Evolutionary conservation across 202 grass and related monocot genomes (phyloP).

Genomic region (Panicum hallii): DNA sequence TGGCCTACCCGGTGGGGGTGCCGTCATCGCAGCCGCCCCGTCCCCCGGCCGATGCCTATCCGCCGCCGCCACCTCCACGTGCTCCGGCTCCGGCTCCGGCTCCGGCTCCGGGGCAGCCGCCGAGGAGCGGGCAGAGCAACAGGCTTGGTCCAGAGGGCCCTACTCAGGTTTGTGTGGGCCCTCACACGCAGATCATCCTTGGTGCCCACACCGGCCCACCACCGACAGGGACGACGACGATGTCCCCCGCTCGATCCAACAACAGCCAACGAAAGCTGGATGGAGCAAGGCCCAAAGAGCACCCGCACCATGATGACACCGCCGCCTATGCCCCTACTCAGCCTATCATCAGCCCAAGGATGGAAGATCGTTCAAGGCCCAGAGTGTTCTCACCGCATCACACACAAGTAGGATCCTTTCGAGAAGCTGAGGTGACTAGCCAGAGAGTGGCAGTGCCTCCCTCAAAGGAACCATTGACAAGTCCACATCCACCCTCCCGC

Average conservation of each 20-base stretch:
- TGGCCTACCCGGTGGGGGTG: slow-evolving; percentile 1
- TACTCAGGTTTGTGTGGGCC: neutral
- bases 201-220: too few species aligned
- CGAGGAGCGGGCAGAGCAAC: slow-evolving; percentile 2
- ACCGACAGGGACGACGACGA: neutral
- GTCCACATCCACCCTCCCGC: neutral
- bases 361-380: neutral
- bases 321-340: neutral
- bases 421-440: too few species aligned
- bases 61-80: neutral
- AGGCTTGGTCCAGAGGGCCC: neutral
- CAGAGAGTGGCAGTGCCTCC: neutral
- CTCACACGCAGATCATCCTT: slow-evolving; percentile 18
- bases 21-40: neutral
- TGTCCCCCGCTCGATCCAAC: neutral
- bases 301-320: neutral
- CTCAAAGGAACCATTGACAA: neutral
- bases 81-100: neutral
- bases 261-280: neutral
- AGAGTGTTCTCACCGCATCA: neutral
- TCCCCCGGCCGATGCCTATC: neutral
- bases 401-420: neutral
- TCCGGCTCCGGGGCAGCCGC: neutral
- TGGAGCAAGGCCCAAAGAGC: neutral
- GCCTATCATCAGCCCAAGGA: neutral